Evolutionary conservation across 345 rosid species (phyloP).

Genomic region (Triadica sebifera): DNA sequence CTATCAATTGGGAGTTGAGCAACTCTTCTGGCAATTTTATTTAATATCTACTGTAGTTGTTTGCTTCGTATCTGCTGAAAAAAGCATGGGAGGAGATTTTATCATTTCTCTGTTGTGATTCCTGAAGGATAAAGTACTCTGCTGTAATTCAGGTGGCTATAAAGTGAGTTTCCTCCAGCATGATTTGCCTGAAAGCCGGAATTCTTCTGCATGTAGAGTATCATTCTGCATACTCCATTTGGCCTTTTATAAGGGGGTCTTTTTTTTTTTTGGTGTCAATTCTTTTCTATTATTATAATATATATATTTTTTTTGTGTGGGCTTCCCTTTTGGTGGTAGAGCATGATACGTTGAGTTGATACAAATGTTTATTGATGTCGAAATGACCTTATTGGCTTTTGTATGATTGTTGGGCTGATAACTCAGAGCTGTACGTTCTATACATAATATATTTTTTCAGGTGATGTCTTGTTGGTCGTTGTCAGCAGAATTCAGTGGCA

Average conservation of each 20-base stretch:
- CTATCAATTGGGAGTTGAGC: constrained; percentile 17
- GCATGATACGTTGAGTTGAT: constrained; percentile 19
- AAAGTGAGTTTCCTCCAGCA: constrained; percentile 22
- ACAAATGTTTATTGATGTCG: constrained; percentile 16
- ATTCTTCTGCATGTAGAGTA: constrained; percentile 26
- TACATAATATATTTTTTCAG: constrained; percentile 3
- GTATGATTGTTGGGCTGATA: constrained; percentile 30
- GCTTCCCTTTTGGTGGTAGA: not conserved
- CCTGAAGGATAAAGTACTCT: constrained; percentile 9
- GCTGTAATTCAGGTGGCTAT: constrained; percentile 20
- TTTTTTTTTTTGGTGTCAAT: constrained; percentile 30
- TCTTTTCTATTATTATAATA: constrained; percentile 22
- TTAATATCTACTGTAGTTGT: constrained; percentile 4
- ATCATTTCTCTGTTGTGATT: constrained; percentile 10
- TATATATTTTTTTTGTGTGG: not conserved
- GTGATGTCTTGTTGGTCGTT: not conserved
- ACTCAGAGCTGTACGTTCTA: constrained; percentile 18
- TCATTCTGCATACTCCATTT: constrained; percentile 6
- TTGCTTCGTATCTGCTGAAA: constrained; percentile 15
- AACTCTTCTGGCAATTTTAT: constrained; percentile 4
- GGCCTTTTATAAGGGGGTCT: constrained; percentile 13
- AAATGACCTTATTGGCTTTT: constrained; percentile 16
- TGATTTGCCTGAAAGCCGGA: constrained; percentile 10
- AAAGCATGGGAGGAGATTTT: constrained; percentile 1
- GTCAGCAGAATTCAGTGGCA: not conserved